These are phyloP conservation scores for Penicillium sumatraense DNA, from an alignment of 2,329 filamentous ascomycete genomes.

Conservation along the genomic window DNA sequence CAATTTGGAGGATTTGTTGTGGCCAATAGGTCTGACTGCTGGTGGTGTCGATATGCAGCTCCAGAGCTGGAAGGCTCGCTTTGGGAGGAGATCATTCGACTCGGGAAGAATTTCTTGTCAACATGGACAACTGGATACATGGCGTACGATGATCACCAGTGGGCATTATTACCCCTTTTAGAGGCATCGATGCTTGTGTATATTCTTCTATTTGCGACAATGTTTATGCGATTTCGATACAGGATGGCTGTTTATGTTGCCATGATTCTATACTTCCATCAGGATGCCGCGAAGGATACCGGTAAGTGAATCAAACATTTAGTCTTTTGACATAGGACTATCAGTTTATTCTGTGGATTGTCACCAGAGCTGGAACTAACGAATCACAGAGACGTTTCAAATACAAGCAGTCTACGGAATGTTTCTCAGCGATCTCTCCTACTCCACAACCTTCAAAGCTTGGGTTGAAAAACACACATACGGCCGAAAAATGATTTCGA, in stretches of 20 bases:
- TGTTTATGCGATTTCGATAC: conserved; percentile 53
- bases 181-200: conserved; percentile 58
- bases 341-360: background rate
- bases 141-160: conserved; percentile 60
- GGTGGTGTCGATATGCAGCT: conserved; percentile 58
- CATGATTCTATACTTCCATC: conserved; percentile 56
- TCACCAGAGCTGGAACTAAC: background rate
- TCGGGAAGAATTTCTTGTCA: conserved; percentile 52
- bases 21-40: conserved; percentile 53
- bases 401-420: conserved; percentile 58
- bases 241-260: conserved; percentile 51
- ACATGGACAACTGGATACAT: conserved; percentile 58
- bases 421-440: conserved; percentile 56
- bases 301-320: conserved; percentile 49
- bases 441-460: conserved; percentile 51
- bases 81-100: conserved; percentile 49
- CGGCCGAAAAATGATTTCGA: conserved; percentile 43
- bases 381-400: conserved; percentile 56
- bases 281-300: conserved; percentile 50
- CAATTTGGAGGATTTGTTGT: conserved; percentile 55
- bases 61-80: conserved; percentile 50
- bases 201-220: conserved; percentile 50
- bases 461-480: conserved; percentile 50
- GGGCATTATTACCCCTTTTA: conserved; percentile 57
- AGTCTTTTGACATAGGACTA: too few species aligned